Conservation (phyloP, 2,329 filamentous ascomycete genomes). For the Venturia effusa region DNA sequence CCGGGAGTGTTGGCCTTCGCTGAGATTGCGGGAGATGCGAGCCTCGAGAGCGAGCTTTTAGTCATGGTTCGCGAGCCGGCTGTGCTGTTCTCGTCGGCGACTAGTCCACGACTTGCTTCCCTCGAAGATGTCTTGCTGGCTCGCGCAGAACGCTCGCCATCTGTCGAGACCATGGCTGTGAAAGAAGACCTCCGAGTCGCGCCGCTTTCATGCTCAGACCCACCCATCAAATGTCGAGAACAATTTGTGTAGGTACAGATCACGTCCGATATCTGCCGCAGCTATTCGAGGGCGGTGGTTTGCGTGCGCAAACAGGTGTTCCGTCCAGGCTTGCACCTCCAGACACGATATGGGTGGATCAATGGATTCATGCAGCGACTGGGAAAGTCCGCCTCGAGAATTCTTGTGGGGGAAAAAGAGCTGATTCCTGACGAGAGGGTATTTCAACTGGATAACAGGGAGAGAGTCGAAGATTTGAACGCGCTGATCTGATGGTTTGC, state of each 20-base stretch:
- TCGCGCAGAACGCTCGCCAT: conserved; percentile 1
- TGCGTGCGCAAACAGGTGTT: neutral
- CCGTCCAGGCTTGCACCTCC: neutral
- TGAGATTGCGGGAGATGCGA: conserved; percentile 4
- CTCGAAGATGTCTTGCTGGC: neutral
- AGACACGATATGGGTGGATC: neutral
- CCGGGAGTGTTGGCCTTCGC: conserved; percentile 1
- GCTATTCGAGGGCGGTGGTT: neutral
- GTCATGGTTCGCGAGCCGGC: neutral
- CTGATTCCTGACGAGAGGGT: neutral
- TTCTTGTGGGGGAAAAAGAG: neutral
- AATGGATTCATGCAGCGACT: neutral
- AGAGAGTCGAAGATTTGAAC: neutral
- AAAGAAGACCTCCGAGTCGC: neutral
- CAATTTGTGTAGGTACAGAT: neutral
- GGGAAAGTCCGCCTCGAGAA: neutral
- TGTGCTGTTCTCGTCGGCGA: neutral
- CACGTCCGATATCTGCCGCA: neutral
- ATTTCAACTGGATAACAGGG: neutral
- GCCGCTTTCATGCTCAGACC: conserved; percentile 7
- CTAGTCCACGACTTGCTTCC: conserved; percentile 8
- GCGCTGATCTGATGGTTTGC: neutral
- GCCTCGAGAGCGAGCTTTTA: conserved; percentile 3
- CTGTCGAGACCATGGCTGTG: conserved; percentile 3
- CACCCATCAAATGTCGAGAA: conserved; percentile 4